Conservation (phyloP, 768 basidiomycete genomes). For the Suillus cothurnatus region DNA sequence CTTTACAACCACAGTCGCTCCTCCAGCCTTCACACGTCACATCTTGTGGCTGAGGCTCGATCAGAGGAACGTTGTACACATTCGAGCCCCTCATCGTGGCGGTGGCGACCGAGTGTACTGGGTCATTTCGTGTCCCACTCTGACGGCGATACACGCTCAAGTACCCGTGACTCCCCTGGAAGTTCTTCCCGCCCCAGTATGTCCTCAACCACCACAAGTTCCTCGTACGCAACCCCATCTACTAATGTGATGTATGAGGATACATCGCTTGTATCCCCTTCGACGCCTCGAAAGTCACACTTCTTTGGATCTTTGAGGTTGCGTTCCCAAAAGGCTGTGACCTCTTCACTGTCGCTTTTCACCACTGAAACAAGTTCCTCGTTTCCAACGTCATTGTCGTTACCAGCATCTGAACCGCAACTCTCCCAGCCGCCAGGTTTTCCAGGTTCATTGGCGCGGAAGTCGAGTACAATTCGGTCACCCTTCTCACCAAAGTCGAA, state of each 20-base stretch:
- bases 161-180: constrained; percentile 42
- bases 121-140: constrained; percentile 61
- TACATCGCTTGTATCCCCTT: constrained; percentile 41
- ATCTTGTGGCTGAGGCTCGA: constrained; percentile 20
- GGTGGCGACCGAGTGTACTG: constrained; percentile 67
- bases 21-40: constrained; percentile 50
- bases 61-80: constrained; percentile 17
- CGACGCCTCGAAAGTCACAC: constrained; percentile 35
- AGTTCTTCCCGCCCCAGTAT: constrained; percentile 58
- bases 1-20: constrained; percentile 47
- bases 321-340: constrained; percentile 27
- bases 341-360: constrained; percentile 37
- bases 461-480: constrained; percentile 32
- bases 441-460: constrained; percentile 32
- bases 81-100: constrained; percentile 36
- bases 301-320: constrained; percentile 37
- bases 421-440: constrained; percentile 39
- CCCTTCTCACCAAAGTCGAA: constrained; percentile 31
- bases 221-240: constrained; percentile 42
- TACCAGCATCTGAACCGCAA: constrained; percentile 42
- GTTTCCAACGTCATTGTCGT: constrained; percentile 41
- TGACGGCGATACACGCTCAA: constrained; percentile 43
- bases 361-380: constrained; percentile 28
- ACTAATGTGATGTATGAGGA: constrained; percentile 42
- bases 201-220: constrained; percentile 60